phyloP scores from a whole-genome alignment of 179 eudicot species.

The Drosera spatulata region DNA sequence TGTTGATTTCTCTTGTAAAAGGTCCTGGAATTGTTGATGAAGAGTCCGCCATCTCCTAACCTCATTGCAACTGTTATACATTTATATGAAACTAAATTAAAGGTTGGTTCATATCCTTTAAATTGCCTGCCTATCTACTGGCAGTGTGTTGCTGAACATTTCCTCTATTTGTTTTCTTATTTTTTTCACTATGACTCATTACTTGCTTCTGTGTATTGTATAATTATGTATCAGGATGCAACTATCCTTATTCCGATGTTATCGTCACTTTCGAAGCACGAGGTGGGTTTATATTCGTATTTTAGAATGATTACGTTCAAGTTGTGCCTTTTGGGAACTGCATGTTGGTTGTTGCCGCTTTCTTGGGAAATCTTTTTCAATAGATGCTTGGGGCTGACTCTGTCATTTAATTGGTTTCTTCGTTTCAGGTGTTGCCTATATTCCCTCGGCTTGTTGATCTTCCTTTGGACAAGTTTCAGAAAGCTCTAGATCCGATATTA shows the following conservation, averaged over 20 bases:
- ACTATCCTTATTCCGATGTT: slow-evolving; percentile 73
- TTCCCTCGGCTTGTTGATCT: too few species aligned
- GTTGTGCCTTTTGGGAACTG: neutral
- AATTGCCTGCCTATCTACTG: neutral
- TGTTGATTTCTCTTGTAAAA: slow-evolving; percentile 10
- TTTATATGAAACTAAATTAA: slow-evolving; percentile 77
- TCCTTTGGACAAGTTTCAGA: too few species aligned
- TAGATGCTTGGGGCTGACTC: too few species aligned
- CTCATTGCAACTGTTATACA: slow-evolving; percentile 68
- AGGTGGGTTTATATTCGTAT: slow-evolving; percentile 29
- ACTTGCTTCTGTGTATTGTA: slow-evolving; percentile 7
- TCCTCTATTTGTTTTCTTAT: neutral
- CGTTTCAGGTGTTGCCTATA: too few species aligned
- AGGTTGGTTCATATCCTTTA: slow-evolving; percentile 33
- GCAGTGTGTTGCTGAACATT: neutral
- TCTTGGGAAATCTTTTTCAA: too few species aligned
- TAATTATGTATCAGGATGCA: slow-evolving; percentile 42
- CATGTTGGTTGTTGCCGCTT: neutral
- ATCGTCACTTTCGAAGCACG: slow-evolving; percentile 67
- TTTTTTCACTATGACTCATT: slow-evolving; percentile 11
- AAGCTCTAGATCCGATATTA: too few species aligned
- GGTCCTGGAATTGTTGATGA: slow-evolving; percentile 72
- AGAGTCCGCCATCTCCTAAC: slow-evolving; percentile 66
- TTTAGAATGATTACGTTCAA: neutral
- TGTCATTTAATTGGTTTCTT: too few species aligned